Evolutionary conservation across 805 yeast species (phyloP).

Genomic region (Candida gorgasii): DNA sequence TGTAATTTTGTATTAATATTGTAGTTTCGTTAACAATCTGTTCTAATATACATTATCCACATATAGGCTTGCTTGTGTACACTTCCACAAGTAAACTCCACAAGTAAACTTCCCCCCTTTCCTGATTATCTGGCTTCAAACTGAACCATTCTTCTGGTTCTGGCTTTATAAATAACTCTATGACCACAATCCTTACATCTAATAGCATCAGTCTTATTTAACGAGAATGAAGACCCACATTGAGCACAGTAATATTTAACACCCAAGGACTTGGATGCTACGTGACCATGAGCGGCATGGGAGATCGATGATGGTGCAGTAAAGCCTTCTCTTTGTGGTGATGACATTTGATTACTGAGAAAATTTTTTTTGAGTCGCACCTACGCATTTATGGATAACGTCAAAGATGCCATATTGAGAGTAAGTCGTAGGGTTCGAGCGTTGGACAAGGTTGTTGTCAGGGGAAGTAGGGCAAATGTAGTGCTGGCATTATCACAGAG

Average conservation of each 20-base stretch:
- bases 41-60: conserved; percentile 16
- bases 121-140: conserved; percentile 42
- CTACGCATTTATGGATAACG: conserved; percentile 5
- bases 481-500: too few species aligned
- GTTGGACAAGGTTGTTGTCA: conserved; percentile 2
- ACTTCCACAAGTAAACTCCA: too few species aligned
- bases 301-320: conserved; percentile 75
- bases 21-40: conserved; percentile 1
- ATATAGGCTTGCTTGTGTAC: too few species aligned
- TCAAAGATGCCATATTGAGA: conserved; percentile 7
- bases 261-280: conserved; percentile 64
- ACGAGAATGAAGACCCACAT: conserved; percentile 86
- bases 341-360: conserved; percentile 30
- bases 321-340: conserved; percentile 80
- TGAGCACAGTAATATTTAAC: conserved; percentile 95
- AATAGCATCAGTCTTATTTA: conserved; percentile 92
- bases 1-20: conserved; percentile 18
- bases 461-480: neutral
- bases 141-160: conserved; percentile 92
- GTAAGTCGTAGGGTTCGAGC: conserved; percentile 8
- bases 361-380: conserved; percentile 8
- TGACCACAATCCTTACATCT: conserved; percentile 99
- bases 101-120: too few species aligned
- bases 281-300: conserved; percentile 81
- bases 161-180: conserved; percentile 93